Evolutionary conservation across 495 filamentous ascomycete species (phyloP).

Genomic region (Podospora pseudopauciseta): DNA sequence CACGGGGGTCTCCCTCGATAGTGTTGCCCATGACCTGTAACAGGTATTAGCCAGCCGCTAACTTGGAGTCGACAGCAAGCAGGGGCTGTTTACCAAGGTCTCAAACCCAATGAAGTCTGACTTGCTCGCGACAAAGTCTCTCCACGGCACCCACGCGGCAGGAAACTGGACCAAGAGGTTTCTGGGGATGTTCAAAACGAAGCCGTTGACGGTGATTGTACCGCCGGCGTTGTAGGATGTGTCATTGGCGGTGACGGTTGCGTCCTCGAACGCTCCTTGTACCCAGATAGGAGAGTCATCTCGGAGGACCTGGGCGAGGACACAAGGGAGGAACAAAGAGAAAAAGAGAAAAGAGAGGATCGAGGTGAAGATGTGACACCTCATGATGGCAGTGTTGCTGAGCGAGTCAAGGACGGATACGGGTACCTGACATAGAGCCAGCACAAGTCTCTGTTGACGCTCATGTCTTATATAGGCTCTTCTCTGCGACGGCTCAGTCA

Average conservation of each 20-base stretch:
- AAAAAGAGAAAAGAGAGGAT: background rate
- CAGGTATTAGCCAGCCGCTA: too few species aligned
- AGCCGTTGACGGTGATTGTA: constrained; percentile 32
- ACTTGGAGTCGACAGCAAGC: too few species aligned
- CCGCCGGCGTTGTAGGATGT: constrained; percentile 34
- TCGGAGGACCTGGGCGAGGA: background rate
- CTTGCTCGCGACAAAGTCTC: constrained; percentile 21
- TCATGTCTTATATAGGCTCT: too few species aligned
- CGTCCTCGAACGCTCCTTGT: constrained; percentile 7
- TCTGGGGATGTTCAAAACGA: constrained; percentile 33
- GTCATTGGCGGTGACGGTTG: constrained; percentile 14
- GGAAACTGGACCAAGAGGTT: constrained; percentile 39
- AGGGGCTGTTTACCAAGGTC: background rate
- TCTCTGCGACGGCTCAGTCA: too few species aligned
- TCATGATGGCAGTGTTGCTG: too few species aligned
- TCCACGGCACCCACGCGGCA: constrained; percentile 32
- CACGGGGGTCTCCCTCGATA: constrained; percentile 29
- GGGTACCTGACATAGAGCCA: too few species aligned
- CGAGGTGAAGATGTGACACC: background rate
- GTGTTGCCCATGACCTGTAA: constrained; percentile 31
- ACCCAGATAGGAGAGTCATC: constrained; percentile 9
- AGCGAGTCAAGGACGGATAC: too few species aligned
- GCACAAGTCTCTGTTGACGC: too few species aligned
- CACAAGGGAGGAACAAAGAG: background rate
- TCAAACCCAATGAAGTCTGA: constrained; percentile 13